Evolutionary conservation across 768 basidiomycete species (phyloP).

Genomic region (Boletus pseudo-olivaceus): DNA sequence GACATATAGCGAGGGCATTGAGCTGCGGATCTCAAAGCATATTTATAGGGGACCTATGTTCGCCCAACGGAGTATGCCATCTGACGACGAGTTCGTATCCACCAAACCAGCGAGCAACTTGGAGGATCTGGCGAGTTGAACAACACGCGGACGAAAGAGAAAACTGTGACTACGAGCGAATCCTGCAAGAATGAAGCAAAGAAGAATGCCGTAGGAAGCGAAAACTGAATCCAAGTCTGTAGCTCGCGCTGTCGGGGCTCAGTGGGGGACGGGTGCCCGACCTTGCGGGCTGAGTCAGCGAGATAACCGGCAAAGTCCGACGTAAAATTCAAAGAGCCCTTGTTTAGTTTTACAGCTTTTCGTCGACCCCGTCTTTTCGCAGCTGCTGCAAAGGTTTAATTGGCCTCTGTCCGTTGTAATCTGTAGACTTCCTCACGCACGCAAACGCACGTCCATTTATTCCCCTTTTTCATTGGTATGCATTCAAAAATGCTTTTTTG

Average conservation of each 20-base stretch:
- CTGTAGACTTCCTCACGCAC: constrained; percentile 38
- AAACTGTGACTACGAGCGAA: neutral
- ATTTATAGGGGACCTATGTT: neutral
- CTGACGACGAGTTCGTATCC: neutral
- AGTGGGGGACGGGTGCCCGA: no score
- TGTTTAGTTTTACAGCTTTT: constrained; percentile 16
- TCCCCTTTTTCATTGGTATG: constrained; percentile 30
- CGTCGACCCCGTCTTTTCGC: constrained; percentile 25
- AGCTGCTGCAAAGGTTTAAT: constrained; percentile 26
- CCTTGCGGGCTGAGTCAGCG: constrained; percentile 28
- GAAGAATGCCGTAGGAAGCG: neutral
- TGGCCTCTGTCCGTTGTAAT: constrained; percentile 32
- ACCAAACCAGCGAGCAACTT: neutral
- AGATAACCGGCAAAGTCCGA: constrained; percentile 26
- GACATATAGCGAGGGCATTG: neutral
- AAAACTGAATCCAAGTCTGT: neutral
- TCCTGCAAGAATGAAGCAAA: neutral
- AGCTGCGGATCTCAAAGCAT: neutral
- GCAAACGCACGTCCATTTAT: constrained; percentile 32
- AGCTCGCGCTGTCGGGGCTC: no score
- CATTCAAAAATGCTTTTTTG: neutral
- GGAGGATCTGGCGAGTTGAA: neutral
- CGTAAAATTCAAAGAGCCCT: constrained; percentile 24
- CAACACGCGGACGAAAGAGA: neutral
- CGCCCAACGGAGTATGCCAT: neutral